Evolutionary conservation across 495 filamentous ascomycete genomes (phyloP).

Genomic region (Neurospora sp.): DNA sequence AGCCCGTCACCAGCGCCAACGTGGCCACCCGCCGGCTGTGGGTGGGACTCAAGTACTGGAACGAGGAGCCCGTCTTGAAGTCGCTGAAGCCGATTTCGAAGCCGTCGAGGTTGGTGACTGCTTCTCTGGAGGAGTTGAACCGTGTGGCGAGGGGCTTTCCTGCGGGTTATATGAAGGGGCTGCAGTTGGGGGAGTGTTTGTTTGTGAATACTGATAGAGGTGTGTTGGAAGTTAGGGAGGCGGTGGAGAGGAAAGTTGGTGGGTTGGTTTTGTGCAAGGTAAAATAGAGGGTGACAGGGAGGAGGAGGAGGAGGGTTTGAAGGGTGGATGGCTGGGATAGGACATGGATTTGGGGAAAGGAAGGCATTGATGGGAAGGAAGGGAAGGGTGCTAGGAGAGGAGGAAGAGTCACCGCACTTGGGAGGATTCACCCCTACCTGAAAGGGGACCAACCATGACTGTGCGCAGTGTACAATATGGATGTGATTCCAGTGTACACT

Average conservation of each 20-base stretch:
- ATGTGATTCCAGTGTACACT: neutral
- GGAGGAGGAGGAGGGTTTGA: neutral
- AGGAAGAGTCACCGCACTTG: neutral
- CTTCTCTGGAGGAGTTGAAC: conserved; percentile 50
- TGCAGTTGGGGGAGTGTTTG: conserved; percentile 76
- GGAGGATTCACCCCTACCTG: neutral
- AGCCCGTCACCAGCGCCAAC: conserved; percentile 68
- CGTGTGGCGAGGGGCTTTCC: conserved; percentile 56
- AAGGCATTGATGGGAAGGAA: neutral
- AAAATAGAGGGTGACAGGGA: conserved; percentile 22
- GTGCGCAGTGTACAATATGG: conserved; percentile 2
- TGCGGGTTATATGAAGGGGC: conserved; percentile 53
- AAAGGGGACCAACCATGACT: neutral
- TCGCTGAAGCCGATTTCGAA: conserved; percentile 62
- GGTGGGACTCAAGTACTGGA: conserved; percentile 91
- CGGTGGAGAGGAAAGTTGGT: conserved; percentile 72
- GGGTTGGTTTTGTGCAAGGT: conserved; percentile 76
- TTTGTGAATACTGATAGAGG: conserved; percentile 73
- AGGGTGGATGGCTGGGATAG: neutral
- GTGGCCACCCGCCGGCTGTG: conserved; percentile 69
- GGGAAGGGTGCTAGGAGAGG: neutral
- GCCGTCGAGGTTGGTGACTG: conserved; percentile 61
- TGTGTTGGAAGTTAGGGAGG: conserved; percentile 78
- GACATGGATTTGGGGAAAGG: neutral
- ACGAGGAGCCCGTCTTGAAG: conserved; percentile 72